A percentile compares a stretch with the other conserved stretches of the same genome.
phyloP scores from a whole-genome alignment of 2,329 filamentous ascomycete genomes.

The Pseudomassariella vexata region DNA sequence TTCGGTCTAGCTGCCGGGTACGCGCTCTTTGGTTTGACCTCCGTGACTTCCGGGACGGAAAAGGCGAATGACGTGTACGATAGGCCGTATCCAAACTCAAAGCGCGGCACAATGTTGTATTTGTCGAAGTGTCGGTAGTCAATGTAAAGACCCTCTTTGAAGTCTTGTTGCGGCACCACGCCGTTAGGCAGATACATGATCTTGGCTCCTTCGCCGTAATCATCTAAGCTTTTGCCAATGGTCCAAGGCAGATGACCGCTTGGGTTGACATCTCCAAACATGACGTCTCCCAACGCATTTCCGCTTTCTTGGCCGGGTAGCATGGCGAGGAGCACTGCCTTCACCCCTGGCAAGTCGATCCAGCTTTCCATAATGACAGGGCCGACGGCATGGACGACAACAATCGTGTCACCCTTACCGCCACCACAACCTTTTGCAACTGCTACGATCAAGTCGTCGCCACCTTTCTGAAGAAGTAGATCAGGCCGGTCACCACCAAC shows the following conservation, averaged over 20 bases:
- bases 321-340: constrained; percentile 76
- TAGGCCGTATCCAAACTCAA: constrained; percentile 81
- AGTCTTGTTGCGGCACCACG: constrained; percentile 73
- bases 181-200: constrained; percentile 66
- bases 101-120: constrained; percentile 66
- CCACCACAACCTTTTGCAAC: constrained; percentile 64
- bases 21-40: constrained; percentile 38
- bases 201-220: constrained; percentile 69
- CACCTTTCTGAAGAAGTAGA: constrained; percentile 66
- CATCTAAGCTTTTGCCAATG: constrained; percentile 65
- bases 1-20: constrained; percentile 30
- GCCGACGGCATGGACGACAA: constrained; percentile 81
- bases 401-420: constrained; percentile 64
- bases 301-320: constrained; percentile 84
- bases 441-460: constrained; percentile 67
- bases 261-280: constrained; percentile 73
- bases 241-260: constrained; percentile 86
- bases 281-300: constrained; percentile 70
- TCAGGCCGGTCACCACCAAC: constrained; percentile 76
- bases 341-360: constrained; percentile 71
- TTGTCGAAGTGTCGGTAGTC: constrained; percentile 91
- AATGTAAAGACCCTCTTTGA: constrained; percentile 76
- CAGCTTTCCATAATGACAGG: constrained; percentile 76
- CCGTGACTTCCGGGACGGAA: constrained; percentile 41
- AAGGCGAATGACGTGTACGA: constrained; percentile 73